Base-by-base conservation (phyloP, 2,329 filamentous ascomycete genomes). In the Orbilia brochopaga region DNA sequence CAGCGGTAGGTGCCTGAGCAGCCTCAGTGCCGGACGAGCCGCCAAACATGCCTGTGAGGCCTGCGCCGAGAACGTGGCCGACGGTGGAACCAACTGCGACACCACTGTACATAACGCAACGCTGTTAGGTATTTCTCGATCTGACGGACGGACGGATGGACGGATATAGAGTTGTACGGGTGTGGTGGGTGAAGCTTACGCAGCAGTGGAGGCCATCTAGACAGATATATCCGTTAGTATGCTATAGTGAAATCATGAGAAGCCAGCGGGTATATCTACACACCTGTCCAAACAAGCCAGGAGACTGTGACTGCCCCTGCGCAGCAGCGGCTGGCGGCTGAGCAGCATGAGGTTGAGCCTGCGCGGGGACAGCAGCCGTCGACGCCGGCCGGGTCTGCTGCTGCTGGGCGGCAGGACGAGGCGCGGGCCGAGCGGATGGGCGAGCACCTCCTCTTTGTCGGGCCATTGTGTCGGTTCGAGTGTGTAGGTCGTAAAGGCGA, bases 81-180 rank as follows among this genome's bases (percentile, higher is more conserved):
- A 97, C 90, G 11, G 92, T 92, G 69, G 92, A 96, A 75, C 94
- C 94, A 79, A 97, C 89, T 77, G 94, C 94, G 78, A 97, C 94
- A 87, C 94, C 94, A 79, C 93, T 97, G 77, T 76, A 67, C 48
- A 50, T 30, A 32, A 3, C 23, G n/a, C 46, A 74, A 72, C 48
- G 73, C 74, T 79, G 75, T 78, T 77, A 58, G 57, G 65, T 56
- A 76, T 56, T 57, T 74, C 17, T 21, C 58, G 55, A 61, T 50
- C 73, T 48, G 73, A 54, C 19, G n/a, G n/a, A n/a, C 21, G 19
- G 21, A 23, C 30, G 23, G 21, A 44, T 3, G 62, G 37, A 32
- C 55, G 24, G 48, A 51, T 27, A 27, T 6, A 11, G 15, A 6
- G n/a, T n/a, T n/a, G n/a, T n/a, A n/a, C n/a, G n/a, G n/a, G 8